Percentiles rank a stretch among this genome's conserved stretches.
These are phyloP conservation scores for Chaetoscypha palmicola DNA, from an alignment of 2,329 filamentous ascomycete species.

Conservation along the genomic window DNA sequence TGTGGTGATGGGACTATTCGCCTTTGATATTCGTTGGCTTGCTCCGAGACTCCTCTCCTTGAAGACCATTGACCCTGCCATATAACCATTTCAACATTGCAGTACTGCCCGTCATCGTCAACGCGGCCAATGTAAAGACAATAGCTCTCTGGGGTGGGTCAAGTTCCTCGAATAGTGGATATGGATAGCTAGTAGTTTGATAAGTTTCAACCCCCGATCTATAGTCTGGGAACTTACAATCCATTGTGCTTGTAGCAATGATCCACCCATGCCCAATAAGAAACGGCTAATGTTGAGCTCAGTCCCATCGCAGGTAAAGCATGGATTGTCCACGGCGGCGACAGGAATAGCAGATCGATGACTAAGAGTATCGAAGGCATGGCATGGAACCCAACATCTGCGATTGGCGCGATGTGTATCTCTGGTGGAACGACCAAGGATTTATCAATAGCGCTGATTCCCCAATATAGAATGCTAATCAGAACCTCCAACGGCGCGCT, in stretches of 20 bases:
- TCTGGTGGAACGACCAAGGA: conserved; percentile 46
- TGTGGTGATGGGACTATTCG: too few species aligned
- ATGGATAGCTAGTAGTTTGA: conserved; percentile 61
- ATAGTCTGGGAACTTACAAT: conserved; percentile 38
- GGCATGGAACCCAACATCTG: conserved; percentile 60
- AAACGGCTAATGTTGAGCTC: conserved; percentile 52
- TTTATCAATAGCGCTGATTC: conserved; percentile 50
- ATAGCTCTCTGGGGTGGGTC: conserved; percentile 56
- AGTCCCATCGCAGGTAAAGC: conserved; percentile 51
- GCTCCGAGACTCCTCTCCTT: conserved; percentile 32
- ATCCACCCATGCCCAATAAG: conserved; percentile 74
- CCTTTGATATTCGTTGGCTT: conserved; percentile 24
- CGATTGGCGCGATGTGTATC: conserved; percentile 46
- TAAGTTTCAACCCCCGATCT: neutral
- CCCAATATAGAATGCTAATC: conserved; percentile 68
- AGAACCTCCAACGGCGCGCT: conserved; percentile 64
- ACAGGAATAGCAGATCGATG: conserved; percentile 60
- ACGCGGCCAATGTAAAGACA: conserved; percentile 63
- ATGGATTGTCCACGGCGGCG: conserved; percentile 64
- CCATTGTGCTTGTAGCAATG: conserved; percentile 62
- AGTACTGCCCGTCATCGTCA: conserved; percentile 66
- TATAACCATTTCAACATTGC: conserved; percentile 63
- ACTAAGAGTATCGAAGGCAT: conserved; percentile 58
- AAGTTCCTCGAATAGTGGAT: conserved; percentile 72
- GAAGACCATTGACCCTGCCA: conserved; percentile 55